Base-by-base conservation (phyloP, 1,284 basidiomycete genomes). In the Apiotrichum gracile region DNA sequence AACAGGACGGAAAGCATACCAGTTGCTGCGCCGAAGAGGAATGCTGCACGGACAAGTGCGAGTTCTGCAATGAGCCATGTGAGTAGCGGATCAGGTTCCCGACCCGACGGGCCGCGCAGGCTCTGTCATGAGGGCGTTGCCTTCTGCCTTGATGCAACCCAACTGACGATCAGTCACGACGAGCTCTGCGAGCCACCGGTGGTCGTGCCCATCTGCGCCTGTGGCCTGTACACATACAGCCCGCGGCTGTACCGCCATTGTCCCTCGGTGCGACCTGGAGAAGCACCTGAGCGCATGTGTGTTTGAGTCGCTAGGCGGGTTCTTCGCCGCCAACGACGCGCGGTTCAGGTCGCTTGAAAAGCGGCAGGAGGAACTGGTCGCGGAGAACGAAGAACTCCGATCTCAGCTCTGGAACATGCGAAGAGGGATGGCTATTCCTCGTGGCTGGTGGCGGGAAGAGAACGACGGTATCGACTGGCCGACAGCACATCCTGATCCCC, bases 241-340 rank as follows among this genome's bases (percentile, higher is more conserved):
- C 1, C 70, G 81, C 56, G 85, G 85, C 16, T 86, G 85, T 67
- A 57, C 77, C 5, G 83, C 81, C 77, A 73, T 69, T 19, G 81
- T 84, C 17, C 61, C 77, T 5, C 78, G 82, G 27, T 65, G 61
- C 24, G 58, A 66, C 1, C 66, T 83, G 6, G 47, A 68, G n/a
- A 55, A 71, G 13, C 85, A 87, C 62, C 61, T 79, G 16, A 42
- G 61, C 2, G 61, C 72, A 0, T 87, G 86, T 62, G 69, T 82
- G 2, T 87, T 85, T 66, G 83, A 85, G 65, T 75, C 78, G 1
- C 76, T 87, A 55, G 81, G 81, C 56, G 79, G 78, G 16, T 85
- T 84, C 71, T 81, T 86, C 56, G 61, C 75, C 0, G 56, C 80
- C 34, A 77, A 82, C 61, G 77, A 77, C 47, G 61, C 72, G 27